Conservation (phyloP, 2,329 filamentous ascomycete species). For the Monosporascus sp. region DNA sequence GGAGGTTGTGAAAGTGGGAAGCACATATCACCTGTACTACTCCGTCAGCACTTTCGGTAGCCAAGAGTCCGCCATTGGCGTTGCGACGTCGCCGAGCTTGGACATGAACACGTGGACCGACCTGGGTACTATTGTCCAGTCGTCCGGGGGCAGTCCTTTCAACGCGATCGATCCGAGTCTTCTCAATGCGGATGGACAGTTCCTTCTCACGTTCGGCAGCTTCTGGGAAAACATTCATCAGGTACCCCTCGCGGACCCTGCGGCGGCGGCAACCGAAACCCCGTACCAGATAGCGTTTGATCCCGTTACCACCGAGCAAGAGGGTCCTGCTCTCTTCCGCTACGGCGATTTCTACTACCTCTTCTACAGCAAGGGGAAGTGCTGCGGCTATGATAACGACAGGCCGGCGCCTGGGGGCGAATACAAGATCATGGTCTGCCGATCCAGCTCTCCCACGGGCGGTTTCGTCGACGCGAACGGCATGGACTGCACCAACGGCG, state of each 20-base stretch:
- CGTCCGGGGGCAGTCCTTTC: slow-evolving; percentile 39
- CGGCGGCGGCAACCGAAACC: slow-evolving; percentile 42
- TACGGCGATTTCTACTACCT: slow-evolving; percentile 55
- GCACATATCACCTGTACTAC: slow-evolving; percentile 63
- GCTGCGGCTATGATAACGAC: slow-evolving; percentile 49
- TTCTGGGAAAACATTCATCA: slow-evolving; percentile 66
- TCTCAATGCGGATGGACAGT: slow-evolving; percentile 35
- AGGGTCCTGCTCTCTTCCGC: slow-evolving; percentile 50
- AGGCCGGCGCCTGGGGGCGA: slow-evolving; percentile 49
- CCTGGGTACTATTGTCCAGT: slow-evolving; percentile 48
- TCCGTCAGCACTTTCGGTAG: slow-evolving; percentile 58
- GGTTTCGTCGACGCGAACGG: slow-evolving; percentile 34
- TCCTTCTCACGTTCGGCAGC: slow-evolving; percentile 59
- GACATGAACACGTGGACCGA: slow-evolving; percentile 57
- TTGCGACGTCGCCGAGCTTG: slow-evolving; percentile 40
- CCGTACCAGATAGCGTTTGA: slow-evolving; percentile 50
- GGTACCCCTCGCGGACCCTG: slow-evolving; percentile 34
- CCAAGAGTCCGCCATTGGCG: slow-evolving; percentile 58
- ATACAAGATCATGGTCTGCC: slow-evolving; percentile 59
- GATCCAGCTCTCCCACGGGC: slow-evolving; percentile 44
- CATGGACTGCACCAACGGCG: slow-evolving; percentile 27
- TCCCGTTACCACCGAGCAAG: slow-evolving; percentile 43
- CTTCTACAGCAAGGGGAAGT: slow-evolving; percentile 55
- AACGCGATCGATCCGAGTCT: slow-evolving; percentile 59
- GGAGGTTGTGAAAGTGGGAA: slow-evolving; percentile 53